Evolutionary conservation across 208 protist species (phyloP), one percentile per base, ranked within the genome.

Genomic region (Acanthamoeba lenticulata): DNA sequence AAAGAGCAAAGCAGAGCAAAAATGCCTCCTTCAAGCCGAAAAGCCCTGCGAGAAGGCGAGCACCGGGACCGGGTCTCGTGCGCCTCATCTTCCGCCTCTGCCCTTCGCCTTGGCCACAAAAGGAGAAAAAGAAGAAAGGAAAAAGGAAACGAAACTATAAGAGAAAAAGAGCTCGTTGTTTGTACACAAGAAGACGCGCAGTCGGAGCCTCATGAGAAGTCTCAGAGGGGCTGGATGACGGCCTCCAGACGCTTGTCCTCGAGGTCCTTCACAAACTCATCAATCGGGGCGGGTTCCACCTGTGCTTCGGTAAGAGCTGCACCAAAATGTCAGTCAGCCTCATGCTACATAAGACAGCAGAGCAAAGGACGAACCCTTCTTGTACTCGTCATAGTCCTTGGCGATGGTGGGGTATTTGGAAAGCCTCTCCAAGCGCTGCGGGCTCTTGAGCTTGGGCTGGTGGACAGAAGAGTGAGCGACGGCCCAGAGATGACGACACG

Each of bases 331-430:
- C 15, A 9, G 32, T 74, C 34, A n/a, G 32, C 65, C 65, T n/a
- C 21, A 19, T 38, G 49, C 17, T 57, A 0, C 27, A 29, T 72
- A n/a, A n/a, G 34, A 72, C 32, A 17, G 27, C 27, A 49, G n/a
- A 42, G 36, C 24, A 44, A 3, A 11, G 7, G 27, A 42, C 21
- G 74, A 17, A 88, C 79, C 45, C 60, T 88, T 88, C 45, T 88
- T 88, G 79, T 88, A 88, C 45, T 88, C 79, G 27, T 88, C 47
- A 11, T 88, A 88, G 79, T 88, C 79, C n/a, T 88, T 88, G 44
- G 40, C 45, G 32, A 88, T 88, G 47, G 79, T 40, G 45, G 79
- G 79, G 38, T 88, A 40, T 44, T 88, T 88, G 79, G 79, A 13
- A n/a, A 88, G 19, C 45, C 45, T 57, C 29, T 88, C 79, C 6